phyloP scores from a whole-genome alignment of 2,329 filamentous ascomycete species.

The Verticillium zaregamsianum region DNA sequence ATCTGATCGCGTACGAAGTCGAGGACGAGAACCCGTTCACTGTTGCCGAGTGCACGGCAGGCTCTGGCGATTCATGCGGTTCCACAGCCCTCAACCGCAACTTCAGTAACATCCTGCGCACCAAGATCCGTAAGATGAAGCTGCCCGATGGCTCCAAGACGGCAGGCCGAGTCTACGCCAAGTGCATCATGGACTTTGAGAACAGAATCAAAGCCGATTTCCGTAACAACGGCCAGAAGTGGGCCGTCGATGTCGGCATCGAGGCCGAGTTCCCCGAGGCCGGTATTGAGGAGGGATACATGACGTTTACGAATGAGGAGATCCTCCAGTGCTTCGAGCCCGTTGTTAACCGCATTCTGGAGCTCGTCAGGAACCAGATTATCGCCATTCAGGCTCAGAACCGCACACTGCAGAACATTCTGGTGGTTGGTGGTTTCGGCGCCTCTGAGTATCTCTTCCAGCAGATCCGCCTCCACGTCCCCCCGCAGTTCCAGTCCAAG shows the following conservation, averaged over 20 bases:
- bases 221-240: constrained; percentile 98
- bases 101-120: constrained; percentile 95
- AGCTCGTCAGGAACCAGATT: constrained; percentile 96
- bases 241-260: constrained; percentile 97
- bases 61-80: constrained; percentile 94
- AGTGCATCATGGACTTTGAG: constrained; percentile 99
- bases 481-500: constrained; percentile 97
- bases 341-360: constrained; percentile 93
- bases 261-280: constrained; percentile 97
- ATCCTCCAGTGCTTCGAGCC: constrained; percentile 99
- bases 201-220: constrained; percentile 99
- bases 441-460: constrained; percentile 99
- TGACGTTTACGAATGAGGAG: constrained; percentile 99
- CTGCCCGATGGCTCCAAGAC: constrained; percentile 94
- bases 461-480: constrained; percentile 97
- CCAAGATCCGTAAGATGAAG: constrained; percentile 99
- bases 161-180: constrained; percentile 96
- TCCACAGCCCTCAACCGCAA: constrained; percentile 98
- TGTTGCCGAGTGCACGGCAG: constrained; percentile 93
- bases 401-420: constrained; percentile 86
- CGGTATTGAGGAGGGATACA: constrained; percentile 97
- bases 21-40: constrained; percentile 97
- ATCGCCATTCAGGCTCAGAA: constrained; percentile 99
- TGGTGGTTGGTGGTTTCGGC: constrained; percentile 97
- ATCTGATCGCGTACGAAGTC: constrained; percentile 98